Base-by-base conservation (phyloP, 2,329 filamentous ascomycete species). In the Aspergillus puulaauensis region DNA sequence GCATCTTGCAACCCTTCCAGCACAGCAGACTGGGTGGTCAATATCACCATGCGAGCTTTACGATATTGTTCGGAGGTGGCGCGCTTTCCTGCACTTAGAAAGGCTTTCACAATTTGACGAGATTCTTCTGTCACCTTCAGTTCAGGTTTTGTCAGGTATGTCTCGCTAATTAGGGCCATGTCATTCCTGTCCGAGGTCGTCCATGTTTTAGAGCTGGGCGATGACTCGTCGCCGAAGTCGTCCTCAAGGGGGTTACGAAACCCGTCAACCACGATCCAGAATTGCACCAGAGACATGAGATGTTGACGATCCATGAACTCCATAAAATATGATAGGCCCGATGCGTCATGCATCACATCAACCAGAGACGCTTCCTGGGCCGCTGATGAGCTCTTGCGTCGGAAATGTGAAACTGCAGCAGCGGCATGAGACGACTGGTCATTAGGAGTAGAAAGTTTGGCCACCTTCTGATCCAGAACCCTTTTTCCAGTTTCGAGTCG, bases 261-360 rank as follows among this genome's bases (percentile, higher is more conserved):
- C 0, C 95, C 93, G 75, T 99, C 95, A 6, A 98, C 95, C 3
- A 98, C 95, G 41, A 99, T 87, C 92, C 93, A 99, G 74, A 98
- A 99, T 69, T 99, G 95, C 6, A 99, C 93, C 47, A 97, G 79
- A 14, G 90, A 84, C 88, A 98, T 93, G 24, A 93, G 81, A 15
- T 84, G 83, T 70, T 93, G 90, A 43, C 95, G 87, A 72, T 99
- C 95, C 95, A 99, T 99, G 69, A 92, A 98, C 72, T 99, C 95
- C 95, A 99, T 99, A 77, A 99, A 98, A 72, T 96, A 99, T 2
- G 95, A 98, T 8, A 99, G 81, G 0, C 91, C 93, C 1, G 93
- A 90, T 2, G 95, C 86, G 73, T 96, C 92, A 64, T 93, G 89
- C 57, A 99, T 81, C n/a, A 99, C 82, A 63, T 98, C 92, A 12